Base-by-base conservation (phyloP, 2,329 filamentous ascomycete genomes). In the Penicillium sp. region DNA sequence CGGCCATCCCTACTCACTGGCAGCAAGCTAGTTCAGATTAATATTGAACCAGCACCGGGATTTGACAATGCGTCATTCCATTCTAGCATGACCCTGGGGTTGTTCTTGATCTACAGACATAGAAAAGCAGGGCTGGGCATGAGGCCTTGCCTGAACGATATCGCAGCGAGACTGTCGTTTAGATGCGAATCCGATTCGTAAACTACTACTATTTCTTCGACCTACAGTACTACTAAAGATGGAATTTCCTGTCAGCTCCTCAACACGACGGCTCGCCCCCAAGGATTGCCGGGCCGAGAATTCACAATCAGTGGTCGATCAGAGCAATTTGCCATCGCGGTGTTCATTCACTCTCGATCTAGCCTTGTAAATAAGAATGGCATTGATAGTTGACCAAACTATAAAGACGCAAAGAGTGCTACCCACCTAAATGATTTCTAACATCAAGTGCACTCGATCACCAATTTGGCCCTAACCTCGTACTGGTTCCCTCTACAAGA, bases 231-330 rank as follows among this genome's bases (percentile, higher is more conserved):
- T 10, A 42, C 9, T 44, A 19, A 26, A 13, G 42, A 44, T 47
- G 44, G 5, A 53, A 47, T 53, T 59, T 17, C 57, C 47, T 65
- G 58, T 59, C 56, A 64, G 60, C 62, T 68, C 58, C 63, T 63
- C 62, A 5, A n/a, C 47, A 37, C 37, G 57, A 42, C 53, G 57
- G 37, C 33, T 57, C 19, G n/a, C 30, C 51, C 38, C 47, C 56
- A 51, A 44, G 63, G 22, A 33, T 28, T 63, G 61, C 58, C 66
- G 68, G 60, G 65, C 66, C 42, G 53, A 64, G 28, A 35, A 28
- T 49, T 51, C 19, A 33, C 45, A 55, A 38, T 61, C 55, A 61
- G 55, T 67, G 64, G 62, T 38, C 24, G 62, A 66, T 63, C 63
- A 62, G 58, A 53, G 37, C 22, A 58, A 47, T 56, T 53, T 51